These are phyloP conservation scores for Yamadazyma taylorii DNA, from an alignment of 1,139 yeast species.

Conservation along the genomic window DNA sequence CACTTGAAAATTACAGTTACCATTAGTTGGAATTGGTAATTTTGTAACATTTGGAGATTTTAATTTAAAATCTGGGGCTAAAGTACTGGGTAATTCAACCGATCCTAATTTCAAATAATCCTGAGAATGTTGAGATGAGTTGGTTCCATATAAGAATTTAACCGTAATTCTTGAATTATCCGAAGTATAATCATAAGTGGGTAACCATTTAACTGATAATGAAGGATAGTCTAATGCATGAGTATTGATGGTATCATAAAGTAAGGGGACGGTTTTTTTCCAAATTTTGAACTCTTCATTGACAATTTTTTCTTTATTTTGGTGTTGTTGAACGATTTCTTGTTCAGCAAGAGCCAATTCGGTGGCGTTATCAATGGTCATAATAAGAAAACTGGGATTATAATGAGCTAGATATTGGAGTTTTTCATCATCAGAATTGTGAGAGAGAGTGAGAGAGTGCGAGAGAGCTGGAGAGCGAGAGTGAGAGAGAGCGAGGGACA, in stretches of 20 bases:
- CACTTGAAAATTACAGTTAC: conserved; percentile 27
- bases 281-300: conserved; percentile 85
- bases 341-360: conserved; percentile 14
- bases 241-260: conserved; percentile 78
- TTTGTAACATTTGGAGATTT: conserved; percentile 21
- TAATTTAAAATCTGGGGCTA: conserved; percentile 34
- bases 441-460: too few relatives aligned
- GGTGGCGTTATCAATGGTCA: conserved; percentile 13
- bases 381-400: too few relatives aligned
- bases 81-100: conserved; percentile 51
- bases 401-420: too few relatives aligned
- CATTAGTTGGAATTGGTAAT: conserved; percentile 24
- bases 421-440: too few relatives aligned
- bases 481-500: too few relatives aligned
- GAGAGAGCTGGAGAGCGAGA: too few relatives aligned
- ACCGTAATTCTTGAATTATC: conserved; percentile 38
- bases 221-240: conserved; percentile 65
- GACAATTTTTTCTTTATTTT: conserved; percentile 48
- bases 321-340: conserved; percentile 44
- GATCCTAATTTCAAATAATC: conserved; percentile 49
- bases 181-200: conserved; percentile 33
- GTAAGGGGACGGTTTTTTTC: conserved; percentile 92
- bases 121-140: conserved; percentile 37
- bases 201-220: conserved; percentile 51
- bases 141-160: conserved; percentile 51